These are phyloP conservation scores for Daedalea quercina DNA, from an alignment of 768 basidiomycete genomes.

Conservation along the genomic window DNA sequence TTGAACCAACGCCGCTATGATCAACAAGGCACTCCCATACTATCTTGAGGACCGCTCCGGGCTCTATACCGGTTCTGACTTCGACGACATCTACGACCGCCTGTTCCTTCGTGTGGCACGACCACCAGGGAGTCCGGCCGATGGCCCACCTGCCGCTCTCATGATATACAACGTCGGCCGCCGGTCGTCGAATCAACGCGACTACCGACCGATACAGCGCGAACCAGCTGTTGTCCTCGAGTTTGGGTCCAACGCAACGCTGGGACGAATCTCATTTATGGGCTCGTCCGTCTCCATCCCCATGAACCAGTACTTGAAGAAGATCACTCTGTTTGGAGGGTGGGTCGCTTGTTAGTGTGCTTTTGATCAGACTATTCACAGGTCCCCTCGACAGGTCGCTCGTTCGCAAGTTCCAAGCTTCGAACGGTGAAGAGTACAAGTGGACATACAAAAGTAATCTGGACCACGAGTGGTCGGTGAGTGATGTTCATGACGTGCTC, in stretches of 20 bases:
- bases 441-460: slow-evolving; percentile 52
- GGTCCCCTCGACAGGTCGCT: slow-evolving; percentile 42
- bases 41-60: slow-evolving; percentile 68
- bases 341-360: slow-evolving; percentile 25
- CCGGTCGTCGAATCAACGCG: slow-evolving; percentile 51
- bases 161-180: slow-evolving; percentile 63
- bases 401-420: slow-evolving; percentile 59
- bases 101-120: slow-evolving; percentile 59
- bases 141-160: slow-evolving; percentile 22
- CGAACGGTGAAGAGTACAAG: slow-evolving; percentile 64
- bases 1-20: slow-evolving; percentile 7
- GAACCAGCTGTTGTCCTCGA: slow-evolving; percentile 53
- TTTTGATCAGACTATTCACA: neutral
- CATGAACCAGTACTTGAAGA: slow-evolving; percentile 61
- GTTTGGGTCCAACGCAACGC: slow-evolving; percentile 47
- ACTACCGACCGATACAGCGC: slow-evolving; percentile 43
- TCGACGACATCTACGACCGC: slow-evolving; percentile 75
- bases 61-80: slow-evolving; percentile 48
- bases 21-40: slow-evolving; percentile 36
- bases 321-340: slow-evolving; percentile 60
- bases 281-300: slow-evolving; percentile 39
- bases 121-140: slow-evolving; percentile 22
- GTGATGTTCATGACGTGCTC: slow-evolving; percentile 23
- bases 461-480: slow-evolving; percentile 72
- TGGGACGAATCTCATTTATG: slow-evolving; percentile 54